Base-by-base conservation (phyloP, 352 stramenopile genomes). In the Phytophthora sp. region DNA sequence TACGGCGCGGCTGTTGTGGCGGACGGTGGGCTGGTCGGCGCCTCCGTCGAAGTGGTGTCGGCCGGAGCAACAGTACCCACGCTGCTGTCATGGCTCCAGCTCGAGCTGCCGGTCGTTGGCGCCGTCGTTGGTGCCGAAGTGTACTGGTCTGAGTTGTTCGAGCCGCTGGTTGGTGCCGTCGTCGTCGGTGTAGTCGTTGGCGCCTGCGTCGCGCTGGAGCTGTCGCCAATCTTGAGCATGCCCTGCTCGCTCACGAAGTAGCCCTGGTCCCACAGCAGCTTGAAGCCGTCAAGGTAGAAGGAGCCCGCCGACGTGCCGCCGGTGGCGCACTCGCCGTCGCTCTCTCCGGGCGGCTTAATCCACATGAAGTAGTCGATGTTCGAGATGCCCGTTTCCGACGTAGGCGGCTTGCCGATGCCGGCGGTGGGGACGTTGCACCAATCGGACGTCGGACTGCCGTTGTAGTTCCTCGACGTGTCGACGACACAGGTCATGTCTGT, bases 341-440 rank as follows among this genome's bases (percentile, higher is more conserved):
- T 88, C 59, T 89, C 73, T 23, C 79, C 82, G 13, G 78, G 65
- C 1, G 69, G 56, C 57, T 89, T 91, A 52, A 87, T 63, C 76
- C 79, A 91, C 43, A 89, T 62, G 31, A 86, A 86, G 68, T 88
- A 88, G 53, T 88, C 80, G 1, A 91, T 32, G 42, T 81, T 77
- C 2, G 35, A 45, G 20, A 74, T 48, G 1, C 76, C 76, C 3
- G 79, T 88, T 10, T 80, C 43, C n/a, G 44, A 64, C 4, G 76
- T 74, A 0, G 79, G 77, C 26, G 77, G 77, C 10, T 63, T 52
- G 27, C 82, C 82, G 11, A 91, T 79, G 27, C 77, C 82, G 8
- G 68, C 77, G 6, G 61, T 74, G 12, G 61, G 45, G 13, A 80
- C 65, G 62, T 91, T 91, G 72, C 82, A 92, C 82, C 82, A 92